Conservation (phyloP, 2,329 filamentous ascomycete species). For the Sclerotinia nivalis region DNA sequence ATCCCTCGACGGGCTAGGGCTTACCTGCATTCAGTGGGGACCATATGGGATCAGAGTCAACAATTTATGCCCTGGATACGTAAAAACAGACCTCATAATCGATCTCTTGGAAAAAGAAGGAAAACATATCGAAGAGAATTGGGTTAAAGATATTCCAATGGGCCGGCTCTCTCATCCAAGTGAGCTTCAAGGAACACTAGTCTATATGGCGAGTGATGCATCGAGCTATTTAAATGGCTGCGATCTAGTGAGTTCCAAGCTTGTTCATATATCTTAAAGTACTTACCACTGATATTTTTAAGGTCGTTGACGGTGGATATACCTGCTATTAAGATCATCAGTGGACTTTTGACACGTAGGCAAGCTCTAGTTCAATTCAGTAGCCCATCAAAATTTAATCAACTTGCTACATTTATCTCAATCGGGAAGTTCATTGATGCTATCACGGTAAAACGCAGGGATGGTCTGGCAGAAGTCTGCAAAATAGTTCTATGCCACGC, state of each 20-base stretch:
- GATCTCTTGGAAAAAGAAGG: conserved; percentile 42
- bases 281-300: conserved; percentile 5
- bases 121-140: conserved; percentile 43
- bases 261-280: neutral
- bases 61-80: conserved; percentile 63
- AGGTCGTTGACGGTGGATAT: conserved; percentile 34
- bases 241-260: conserved; percentile 32
- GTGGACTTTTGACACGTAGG: conserved; percentile 28
- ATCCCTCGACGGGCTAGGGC: neutral
- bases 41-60: conserved; percentile 64
- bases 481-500: conserved; percentile 14
- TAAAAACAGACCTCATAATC: conserved; percentile 43
- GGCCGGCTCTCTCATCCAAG: conserved; percentile 44
- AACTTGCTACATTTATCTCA: neutral
- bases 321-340: conserved; percentile 28
- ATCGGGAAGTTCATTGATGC: neutral
- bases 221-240: conserved; percentile 35
- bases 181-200: conserved; percentile 43
- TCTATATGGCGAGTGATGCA: conserved; percentile 37
- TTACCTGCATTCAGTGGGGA: conserved; percentile 52
- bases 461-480: neutral
- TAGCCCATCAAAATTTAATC: neutral
- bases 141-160: conserved; percentile 44
- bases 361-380: neutral
- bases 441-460: neutral